Percentiles rank a stretch among this genome's conserved stretches.
These are phyloP conservation scores for Coemansia sp. DNA, from an alignment of 192 early-diverging fungal genomes.

Conservation along the genomic window DNA sequence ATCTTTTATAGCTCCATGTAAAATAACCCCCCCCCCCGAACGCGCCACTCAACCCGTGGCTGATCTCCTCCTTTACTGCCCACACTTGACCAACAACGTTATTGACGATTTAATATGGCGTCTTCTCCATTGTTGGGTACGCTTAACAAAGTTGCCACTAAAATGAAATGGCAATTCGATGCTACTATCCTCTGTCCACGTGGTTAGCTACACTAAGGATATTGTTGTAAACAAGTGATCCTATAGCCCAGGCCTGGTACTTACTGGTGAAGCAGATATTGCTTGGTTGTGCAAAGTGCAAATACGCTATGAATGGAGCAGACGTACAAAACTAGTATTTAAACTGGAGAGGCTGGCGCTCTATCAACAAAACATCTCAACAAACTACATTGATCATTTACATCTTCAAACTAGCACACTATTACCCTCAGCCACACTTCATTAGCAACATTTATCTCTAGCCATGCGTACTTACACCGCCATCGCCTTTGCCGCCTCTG, in stretches of 20 bases:
- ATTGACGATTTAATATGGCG: slow-evolving; percentile 9
- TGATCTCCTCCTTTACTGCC: slow-evolving; percentile 3
- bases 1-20: not conserved
- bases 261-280: not conserved
- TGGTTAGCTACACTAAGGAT: not conserved
- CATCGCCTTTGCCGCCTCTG: slow-evolving; percentile 33
- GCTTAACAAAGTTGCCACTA: slow-evolving; percentile 3
- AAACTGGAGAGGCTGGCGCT: not conserved
- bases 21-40: not conserved
- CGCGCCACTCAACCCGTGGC: not conserved
- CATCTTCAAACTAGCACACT: not conserved
- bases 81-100: not conserved
- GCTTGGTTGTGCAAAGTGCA: not conserved
- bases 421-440: not conserved
- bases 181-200: not conserved
- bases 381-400: not conserved
- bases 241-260: not conserved
- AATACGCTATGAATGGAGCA: not conserved
- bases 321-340: not conserved
- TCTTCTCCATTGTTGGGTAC: not conserved
- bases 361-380: not conserved
- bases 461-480: slow-evolving; percentile 49
- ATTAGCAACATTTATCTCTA: slow-evolving; percentile 6
- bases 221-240: not conserved
- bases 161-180: not conserved